phyloP scores from a whole-genome alignment of 441 rosid species.

The Pelargonium citronellum region DNA sequence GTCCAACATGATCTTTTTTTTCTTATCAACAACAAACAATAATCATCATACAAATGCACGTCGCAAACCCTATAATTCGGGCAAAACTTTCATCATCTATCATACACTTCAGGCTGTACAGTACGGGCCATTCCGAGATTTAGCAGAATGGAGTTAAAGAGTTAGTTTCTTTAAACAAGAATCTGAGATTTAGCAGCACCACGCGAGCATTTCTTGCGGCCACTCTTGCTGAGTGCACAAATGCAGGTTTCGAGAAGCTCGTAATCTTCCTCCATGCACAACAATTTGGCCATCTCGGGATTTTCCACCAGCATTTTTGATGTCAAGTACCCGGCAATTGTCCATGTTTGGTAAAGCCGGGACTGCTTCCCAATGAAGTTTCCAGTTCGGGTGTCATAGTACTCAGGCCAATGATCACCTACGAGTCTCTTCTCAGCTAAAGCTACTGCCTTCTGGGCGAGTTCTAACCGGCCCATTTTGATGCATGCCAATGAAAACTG shows the following conservation, averaged over 20 bases:
- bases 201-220: conserved; percentile 34
- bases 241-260: not conserved
- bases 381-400: conserved; percentile 10
- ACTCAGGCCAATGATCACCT: not conserved
- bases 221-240: conserved; percentile 4
- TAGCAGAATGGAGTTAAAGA: no score
- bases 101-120: not conserved
- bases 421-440: conserved; percentile 6
- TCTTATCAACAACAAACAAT: no score
- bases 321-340: conserved; percentile 6
- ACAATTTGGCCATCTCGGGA: conserved; percentile 1
- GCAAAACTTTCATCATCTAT: not conserved
- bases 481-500: conserved; percentile 7
- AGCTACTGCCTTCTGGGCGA: conserved; percentile 1
- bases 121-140: no score
- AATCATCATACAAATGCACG: no score
- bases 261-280: not conserved
- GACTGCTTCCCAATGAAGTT: conserved; percentile 4
- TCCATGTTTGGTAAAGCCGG: conserved; percentile 5
- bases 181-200: conserved; percentile 88
- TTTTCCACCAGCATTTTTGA: conserved; percentile 4
- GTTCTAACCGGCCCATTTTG: not conserved
- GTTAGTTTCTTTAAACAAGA: conserved; percentile 41
- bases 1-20: no score
- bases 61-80: no score